These are phyloP conservation scores for Colletotrichum sp. DNA, from an alignment of 2,329 filamentous ascomycete species.

Conservation along the genomic window DNA sequence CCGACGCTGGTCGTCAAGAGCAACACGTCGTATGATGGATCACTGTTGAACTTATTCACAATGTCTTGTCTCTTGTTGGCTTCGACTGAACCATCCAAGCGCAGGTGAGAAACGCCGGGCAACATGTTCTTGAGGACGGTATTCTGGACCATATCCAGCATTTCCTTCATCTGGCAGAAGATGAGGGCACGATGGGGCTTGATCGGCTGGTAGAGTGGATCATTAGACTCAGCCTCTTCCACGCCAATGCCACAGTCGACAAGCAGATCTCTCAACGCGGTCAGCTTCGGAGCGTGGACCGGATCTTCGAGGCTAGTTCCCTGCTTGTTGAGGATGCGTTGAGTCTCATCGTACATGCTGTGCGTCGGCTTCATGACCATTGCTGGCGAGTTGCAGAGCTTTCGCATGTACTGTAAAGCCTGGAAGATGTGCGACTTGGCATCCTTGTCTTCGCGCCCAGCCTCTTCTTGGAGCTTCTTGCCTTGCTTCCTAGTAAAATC, in stretches of 20 bases:
- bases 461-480: slow-evolving; percentile 84
- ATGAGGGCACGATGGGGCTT: slow-evolving; percentile 95
- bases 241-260: slow-evolving; percentile 97
- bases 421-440: slow-evolving; percentile 99
- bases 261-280: slow-evolving; percentile 87
- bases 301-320: slow-evolving; percentile 85
- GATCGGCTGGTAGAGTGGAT: slow-evolving; percentile 77
- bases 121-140: slow-evolving; percentile 89
- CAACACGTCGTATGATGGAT: slow-evolving; percentile 94
- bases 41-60: slow-evolving; percentile 98
- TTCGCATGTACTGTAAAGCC: slow-evolving; percentile 98
- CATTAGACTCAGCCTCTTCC: slow-evolving; percentile 65
- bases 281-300: slow-evolving; percentile 89
- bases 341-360: slow-evolving; percentile 87
- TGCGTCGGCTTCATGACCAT: slow-evolving; percentile 95
- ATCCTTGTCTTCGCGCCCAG: slow-evolving; percentile 85
- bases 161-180: slow-evolving; percentile 99
- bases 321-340: slow-evolving; percentile 78
- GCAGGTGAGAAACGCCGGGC: slow-evolving; percentile 90
- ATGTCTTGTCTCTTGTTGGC: slow-evolving; percentile 95
- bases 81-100: slow-evolving; percentile 93
- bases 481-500: slow-evolving; percentile 95
- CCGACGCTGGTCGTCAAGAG: slow-evolving; percentile 95
- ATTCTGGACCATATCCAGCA: slow-evolving; percentile 98
- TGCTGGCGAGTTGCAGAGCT: slow-evolving; percentile 96